Percentiles rank a stretch among this genome's conserved stretches.
Conservation (phyloP, 306 rosid genomes). For the Cyamopsis tetragonoloba region DNA sequence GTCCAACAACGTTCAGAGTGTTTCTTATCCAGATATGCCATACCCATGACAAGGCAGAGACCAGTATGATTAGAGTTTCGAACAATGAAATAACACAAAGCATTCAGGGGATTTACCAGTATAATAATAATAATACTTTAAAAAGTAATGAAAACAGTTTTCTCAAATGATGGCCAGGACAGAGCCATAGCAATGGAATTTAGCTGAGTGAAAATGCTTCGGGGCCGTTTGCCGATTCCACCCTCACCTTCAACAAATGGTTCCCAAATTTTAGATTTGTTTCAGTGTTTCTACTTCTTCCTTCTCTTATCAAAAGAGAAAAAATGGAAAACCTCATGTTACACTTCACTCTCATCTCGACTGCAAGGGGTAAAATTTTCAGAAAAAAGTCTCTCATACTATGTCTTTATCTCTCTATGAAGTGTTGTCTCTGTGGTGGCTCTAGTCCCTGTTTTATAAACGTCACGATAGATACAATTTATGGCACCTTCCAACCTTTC, state of each 20-base stretch:
- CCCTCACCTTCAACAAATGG: not conserved
- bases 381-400: not conserved
- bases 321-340: not conserved
- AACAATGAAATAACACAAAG: slow-evolving; percentile 12
- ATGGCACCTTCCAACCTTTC: not conserved
- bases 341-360: not conserved
- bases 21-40: not conserved
- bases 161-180: not conserved
- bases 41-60: not conserved
- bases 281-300: not conserved
- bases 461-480: not conserved
- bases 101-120: not conserved
- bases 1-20: too few species aligned
- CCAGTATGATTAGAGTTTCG: not conserved
- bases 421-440: not conserved
- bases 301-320: not conserved
- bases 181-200: not conserved
- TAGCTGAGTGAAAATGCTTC: not conserved
- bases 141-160: slow-evolving; percentile 5
- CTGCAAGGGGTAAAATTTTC: not conserved
- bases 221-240: not conserved
- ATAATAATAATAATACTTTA: not conserved
- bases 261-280: not conserved
- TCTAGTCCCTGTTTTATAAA: slow-evolving; percentile 14
- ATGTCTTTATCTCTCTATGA: not conserved